Base-by-base conservation (phyloP, 2,329 filamentous ascomycete species). In the Aspergillus pseudonomiae region DNA sequence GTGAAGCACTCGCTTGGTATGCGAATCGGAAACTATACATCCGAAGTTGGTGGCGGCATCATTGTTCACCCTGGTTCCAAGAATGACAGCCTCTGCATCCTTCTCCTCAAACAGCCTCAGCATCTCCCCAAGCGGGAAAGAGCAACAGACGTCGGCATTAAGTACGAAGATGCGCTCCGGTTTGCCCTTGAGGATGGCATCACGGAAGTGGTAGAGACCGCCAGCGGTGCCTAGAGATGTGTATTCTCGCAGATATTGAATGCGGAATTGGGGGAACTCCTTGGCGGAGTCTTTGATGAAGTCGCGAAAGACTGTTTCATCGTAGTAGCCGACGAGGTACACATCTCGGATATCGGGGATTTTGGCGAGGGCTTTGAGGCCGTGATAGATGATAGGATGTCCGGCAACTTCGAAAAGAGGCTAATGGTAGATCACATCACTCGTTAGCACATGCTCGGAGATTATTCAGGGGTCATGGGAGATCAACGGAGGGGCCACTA, bases 81-180 rank as follows among this genome's bases (percentile, higher is more conserved):
- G 84, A 77, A 99, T 97, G 70, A 98, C 91, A 36, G 95, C 95
- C 83, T 98, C 95, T 62, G 94, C 95, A 73, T 97, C 92, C 83
- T 93, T 96, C 78, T 97, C 94, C 74, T 93, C 90, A 78, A 96
- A 97, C 71, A 98, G 86, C 79, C 90, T 90, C 68, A 97, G 90
- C 95, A 99, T 98, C 79, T 97, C 93, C 70, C 89, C 90, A 64
- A 99, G 86, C 6, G 95, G 95, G 85, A 98, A 99, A 26, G 93
- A 97, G 83, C 95, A 98, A 90, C 95, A 99, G 70, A 98, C 94
- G 79, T 98, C 95, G 72, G 94, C 94, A 79, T 99, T 99, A 76
- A 98, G 86, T 63, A 99, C 95, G 79, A 99, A 97, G 82, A 98
- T 92, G 74, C 93, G 90, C 80, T 97, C 94, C 45, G 95, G 95